Evolutionary conservation across 257 asterid species (phyloP), one percentile per base, ranked within the genome.

Genomic region (Fraxinus americana): DNA sequence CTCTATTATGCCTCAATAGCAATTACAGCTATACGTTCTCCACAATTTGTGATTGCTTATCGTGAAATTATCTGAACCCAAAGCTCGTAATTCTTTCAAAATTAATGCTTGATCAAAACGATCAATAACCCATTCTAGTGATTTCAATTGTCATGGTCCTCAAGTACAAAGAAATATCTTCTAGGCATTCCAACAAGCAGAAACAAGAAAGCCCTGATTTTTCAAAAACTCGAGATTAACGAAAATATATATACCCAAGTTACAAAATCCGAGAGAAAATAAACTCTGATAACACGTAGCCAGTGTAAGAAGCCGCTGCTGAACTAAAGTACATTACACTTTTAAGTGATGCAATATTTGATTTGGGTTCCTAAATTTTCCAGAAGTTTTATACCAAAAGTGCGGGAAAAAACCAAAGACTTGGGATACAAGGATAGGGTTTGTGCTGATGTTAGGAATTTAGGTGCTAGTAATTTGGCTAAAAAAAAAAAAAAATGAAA

Each of bases 41-140:
- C 27, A 39, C 4, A 54, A 54, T 54, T 54, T 54, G 63, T 19
- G 3, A 54, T 54, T 5, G 63, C 23, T 54, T 54, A 54, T 54
- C 25, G 6, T 54, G 63, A 54, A 16, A 54, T 54, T 54, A 54
- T 54, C 10, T 54, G 63, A 54, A 54, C 63, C 27, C 63, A 54
- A 54, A 54, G 63, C 63, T 54, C 50, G 63, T 54, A 5, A 54
- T 54, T 17, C 23, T 2, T 16, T 54, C 63, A 54, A 54, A 19
- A 54, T 54, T 54, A 2, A 4, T 19, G 2, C 23, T 7, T 48
- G 39, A 29, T 8, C 77, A 68, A 35, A 70, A 30, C 19, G 27
- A 78, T 71, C 83, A 79, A 48, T 57, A 79, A 14, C 67, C 67
- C 74, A 43, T 66, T 17, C 65, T 41, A 78, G 57, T 34, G 63